phyloP scores from a whole-genome alignment of 345 rosid species.

The Anacardium occidentale region DNA sequence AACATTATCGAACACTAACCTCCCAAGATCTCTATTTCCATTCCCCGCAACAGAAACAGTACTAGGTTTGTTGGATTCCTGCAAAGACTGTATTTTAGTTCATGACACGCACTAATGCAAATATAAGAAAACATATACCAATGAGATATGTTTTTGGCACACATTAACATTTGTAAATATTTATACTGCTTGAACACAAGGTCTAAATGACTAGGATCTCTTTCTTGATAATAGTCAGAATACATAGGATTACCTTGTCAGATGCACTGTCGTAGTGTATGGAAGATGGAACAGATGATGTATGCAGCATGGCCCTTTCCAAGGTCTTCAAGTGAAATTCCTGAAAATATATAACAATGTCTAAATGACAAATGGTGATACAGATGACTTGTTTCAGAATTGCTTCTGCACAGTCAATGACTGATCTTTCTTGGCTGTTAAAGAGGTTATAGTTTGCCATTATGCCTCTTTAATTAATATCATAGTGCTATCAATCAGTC shows the following conservation, averaged over 20 bases:
- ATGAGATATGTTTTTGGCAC: not conserved
- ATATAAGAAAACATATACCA: not conserved
- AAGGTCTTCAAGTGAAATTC: conserved; percentile 83
- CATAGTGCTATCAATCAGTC: conserved; percentile 1
- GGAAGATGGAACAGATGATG: conserved; percentile 46
- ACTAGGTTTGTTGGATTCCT: conserved; percentile 48
- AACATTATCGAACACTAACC: conserved; percentile 34
- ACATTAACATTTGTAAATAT: not conserved
- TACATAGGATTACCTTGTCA: conserved; percentile 49
- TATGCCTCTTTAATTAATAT: conserved; percentile 9
- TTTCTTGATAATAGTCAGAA: conserved; percentile 12
- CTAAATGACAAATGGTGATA: conserved; percentile 14
- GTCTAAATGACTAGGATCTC: not conserved
- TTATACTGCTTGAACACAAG: conserved; percentile 4
- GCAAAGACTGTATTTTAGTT: conserved; percentile 26
- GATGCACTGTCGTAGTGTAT: conserved; percentile 33
- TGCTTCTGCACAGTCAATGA: not conserved
- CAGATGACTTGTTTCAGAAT: conserved; percentile 6
- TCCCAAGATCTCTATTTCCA: conserved; percentile 53
- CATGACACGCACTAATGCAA: not conserved
- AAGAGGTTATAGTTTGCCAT: not conserved
- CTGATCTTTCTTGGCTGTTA: not conserved
- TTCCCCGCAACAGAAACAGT: conserved; percentile 33
- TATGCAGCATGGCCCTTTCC: conserved; percentile 85
- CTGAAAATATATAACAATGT: conserved; percentile 38